A percentile compares a stretch with the other conserved stretches of the same genome.
phyloP scores from a whole-genome alignment of 78 protist species.

The Planoprotostelium fungivorum region DNA sequence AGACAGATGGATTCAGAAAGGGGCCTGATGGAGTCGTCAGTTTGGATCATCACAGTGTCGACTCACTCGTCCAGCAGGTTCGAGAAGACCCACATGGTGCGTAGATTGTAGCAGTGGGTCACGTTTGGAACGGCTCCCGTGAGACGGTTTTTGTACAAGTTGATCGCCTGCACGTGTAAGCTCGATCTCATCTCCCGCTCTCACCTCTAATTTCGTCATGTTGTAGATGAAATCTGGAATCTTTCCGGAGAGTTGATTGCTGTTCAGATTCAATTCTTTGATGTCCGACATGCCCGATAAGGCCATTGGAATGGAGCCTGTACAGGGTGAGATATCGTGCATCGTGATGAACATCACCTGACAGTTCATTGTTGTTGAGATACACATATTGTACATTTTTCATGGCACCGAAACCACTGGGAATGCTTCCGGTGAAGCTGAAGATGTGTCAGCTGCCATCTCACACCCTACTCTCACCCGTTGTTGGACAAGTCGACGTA shows the following conservation, averaged over 20 bases:
- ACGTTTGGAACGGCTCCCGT: background rate
- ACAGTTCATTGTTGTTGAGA: background rate
- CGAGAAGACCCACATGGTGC: background rate
- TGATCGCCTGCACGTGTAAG: background rate
- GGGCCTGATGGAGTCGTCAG: too few species aligned
- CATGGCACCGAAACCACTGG: background rate
- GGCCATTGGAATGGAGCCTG: background rate
- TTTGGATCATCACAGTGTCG: background rate
- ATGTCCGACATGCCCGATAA: background rate
- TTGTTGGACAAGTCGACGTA: too few species aligned
- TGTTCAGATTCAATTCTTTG: background rate
- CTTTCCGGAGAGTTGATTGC: background rate
- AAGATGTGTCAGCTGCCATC: too few species aligned
- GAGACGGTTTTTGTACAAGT: background rate
- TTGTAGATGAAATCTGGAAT: background rate
- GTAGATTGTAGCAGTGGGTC: background rate
- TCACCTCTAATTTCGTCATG: background rate
- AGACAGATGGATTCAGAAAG: too few species aligned
- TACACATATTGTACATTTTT: too few species aligned
- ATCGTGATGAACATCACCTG: background rate
- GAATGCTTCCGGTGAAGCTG: background rate
- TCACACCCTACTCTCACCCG: too few species aligned
- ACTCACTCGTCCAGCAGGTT: background rate
- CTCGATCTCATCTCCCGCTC: background rate
- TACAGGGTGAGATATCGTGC: background rate